phyloP scores from a whole-genome alignment of 371 early-diverging fungal genomes.

The Chytridium lagenaria region DNA sequence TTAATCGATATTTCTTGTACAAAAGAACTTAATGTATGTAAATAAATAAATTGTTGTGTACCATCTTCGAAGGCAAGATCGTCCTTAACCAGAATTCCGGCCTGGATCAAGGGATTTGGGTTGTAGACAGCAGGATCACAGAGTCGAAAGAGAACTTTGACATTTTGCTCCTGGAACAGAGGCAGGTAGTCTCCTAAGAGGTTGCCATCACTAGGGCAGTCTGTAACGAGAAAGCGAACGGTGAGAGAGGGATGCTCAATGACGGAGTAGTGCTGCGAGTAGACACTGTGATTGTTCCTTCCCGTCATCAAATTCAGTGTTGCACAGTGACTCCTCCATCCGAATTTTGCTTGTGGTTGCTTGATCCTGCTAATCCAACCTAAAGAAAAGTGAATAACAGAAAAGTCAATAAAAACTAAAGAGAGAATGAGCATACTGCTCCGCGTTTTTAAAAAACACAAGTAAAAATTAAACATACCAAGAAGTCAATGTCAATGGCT shows the following conservation, averaged over 20 bases:
- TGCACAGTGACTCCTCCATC: too few species aligned
- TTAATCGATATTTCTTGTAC: too few species aligned
- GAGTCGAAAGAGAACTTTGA: slow-evolving; percentile 62
- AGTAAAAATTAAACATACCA: background rate
- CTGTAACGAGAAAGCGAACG: slow-evolving; percentile 63
- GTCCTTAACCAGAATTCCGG: slow-evolving; percentile 63
- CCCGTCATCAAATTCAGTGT: background rate
- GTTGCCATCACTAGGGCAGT: slow-evolving; percentile 64
- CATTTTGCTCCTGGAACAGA: slow-evolving; percentile 56
- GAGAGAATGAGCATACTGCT: too few species aligned
- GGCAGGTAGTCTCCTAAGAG: slow-evolving; percentile 48
- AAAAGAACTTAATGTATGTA: too few species aligned
- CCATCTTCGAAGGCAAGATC: slow-evolving; percentile 70
- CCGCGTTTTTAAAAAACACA: too few species aligned
- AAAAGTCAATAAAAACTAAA: too few species aligned
- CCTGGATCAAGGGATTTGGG: slow-evolving; percentile 47
- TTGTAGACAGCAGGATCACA: slow-evolving; percentile 66
- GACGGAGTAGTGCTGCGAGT: slow-evolving; percentile 24
- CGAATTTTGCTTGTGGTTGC: too few species aligned
- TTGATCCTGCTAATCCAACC: too few species aligned
- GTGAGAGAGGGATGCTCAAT: slow-evolving; percentile 33
- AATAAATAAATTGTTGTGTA: slow-evolving; percentile 27
- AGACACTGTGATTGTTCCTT: background rate
- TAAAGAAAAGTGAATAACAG: too few species aligned
- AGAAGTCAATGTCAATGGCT: background rate